phyloP scores from a whole-genome alignment of 202 grass and related monocot genomes.

The Panicum virgatum region DNA sequence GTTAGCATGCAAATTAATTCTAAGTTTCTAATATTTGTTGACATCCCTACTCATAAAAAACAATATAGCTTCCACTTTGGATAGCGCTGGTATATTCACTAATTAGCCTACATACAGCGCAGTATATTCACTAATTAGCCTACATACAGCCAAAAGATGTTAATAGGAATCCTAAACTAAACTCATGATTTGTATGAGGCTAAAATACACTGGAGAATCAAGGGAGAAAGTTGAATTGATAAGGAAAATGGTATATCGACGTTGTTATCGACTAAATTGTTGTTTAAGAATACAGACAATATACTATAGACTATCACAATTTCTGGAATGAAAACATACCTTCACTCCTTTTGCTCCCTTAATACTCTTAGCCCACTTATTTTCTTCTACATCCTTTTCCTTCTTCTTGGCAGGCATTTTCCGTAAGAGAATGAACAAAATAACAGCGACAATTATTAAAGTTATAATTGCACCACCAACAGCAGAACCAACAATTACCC shows the following conservation, averaged over 20 bases:
- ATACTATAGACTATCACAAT: background rate
- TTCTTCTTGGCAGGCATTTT: constrained; percentile 76
- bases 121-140: background rate
- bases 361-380: constrained; percentile 93
- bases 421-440: constrained; percentile 75
- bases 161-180: background rate
- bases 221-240: background rate
- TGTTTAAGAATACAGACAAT: too few species aligned
- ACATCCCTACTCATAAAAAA: background rate
- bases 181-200: background rate
- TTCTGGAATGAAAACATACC: constrained; percentile 45
- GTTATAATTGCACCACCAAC: constrained; percentile 71
- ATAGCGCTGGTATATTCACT: background rate
- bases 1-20: background rate
- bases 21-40: background rate
- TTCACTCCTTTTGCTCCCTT: constrained; percentile 78
- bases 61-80: background rate
- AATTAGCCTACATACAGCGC: background rate
- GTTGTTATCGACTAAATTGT: too few species aligned
- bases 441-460: constrained; percentile 50
- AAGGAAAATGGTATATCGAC: background rate
- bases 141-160: background rate
- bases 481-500: constrained; percentile 76
- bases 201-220: background rate
- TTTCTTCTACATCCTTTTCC: constrained; percentile 78